Percentiles rank a stretch among this genome's conserved stretches.
phyloP scores from a whole-genome alignment of 306 rosid species.

The Lotus japonicus region DNA sequence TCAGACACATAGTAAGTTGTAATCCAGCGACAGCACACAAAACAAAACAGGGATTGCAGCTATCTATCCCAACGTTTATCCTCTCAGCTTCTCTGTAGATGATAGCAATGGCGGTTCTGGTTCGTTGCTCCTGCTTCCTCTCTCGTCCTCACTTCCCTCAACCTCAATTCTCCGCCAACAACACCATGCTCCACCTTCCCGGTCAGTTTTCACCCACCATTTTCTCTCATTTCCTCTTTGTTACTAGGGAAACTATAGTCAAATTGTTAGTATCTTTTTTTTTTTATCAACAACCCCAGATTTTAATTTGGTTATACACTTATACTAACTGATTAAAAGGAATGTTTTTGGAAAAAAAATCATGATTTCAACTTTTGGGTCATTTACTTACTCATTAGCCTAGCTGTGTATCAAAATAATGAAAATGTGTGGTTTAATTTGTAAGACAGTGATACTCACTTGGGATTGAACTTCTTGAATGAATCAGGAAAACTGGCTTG shows the following conservation, averaged over 20 bases:
- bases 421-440: not conserved
- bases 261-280: not conserved
- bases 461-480: conserved; percentile 6
- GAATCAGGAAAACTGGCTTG: conserved; percentile 53
- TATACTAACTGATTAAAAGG: no score
- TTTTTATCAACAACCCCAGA: not conserved
- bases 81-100: not conserved
- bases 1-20: not conserved
- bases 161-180: conserved; percentile 33
- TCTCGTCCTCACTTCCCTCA: conserved; percentile 32
- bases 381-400: not conserved
- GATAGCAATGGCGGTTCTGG: conserved; percentile 48
- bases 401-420: not conserved
- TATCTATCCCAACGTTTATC: conserved; percentile 28
- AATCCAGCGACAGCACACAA: not conserved
- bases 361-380: not conserved
- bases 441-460: conserved; percentile 5
- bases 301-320: no score
- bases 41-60: conserved; percentile 6
- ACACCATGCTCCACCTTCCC: conserved; percentile 24
- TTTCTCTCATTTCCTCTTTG: not conserved
- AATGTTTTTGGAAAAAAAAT: not conserved
- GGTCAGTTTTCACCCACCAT: conserved; percentile 32
- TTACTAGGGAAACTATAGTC: not conserved
- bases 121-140: conserved; percentile 56